Evolutionary conservation across 2,329 filamentous ascomycete genomes (phyloP), one percentile per base, ranked within the genome.

Genomic region (Arthroderma sp.): DNA sequence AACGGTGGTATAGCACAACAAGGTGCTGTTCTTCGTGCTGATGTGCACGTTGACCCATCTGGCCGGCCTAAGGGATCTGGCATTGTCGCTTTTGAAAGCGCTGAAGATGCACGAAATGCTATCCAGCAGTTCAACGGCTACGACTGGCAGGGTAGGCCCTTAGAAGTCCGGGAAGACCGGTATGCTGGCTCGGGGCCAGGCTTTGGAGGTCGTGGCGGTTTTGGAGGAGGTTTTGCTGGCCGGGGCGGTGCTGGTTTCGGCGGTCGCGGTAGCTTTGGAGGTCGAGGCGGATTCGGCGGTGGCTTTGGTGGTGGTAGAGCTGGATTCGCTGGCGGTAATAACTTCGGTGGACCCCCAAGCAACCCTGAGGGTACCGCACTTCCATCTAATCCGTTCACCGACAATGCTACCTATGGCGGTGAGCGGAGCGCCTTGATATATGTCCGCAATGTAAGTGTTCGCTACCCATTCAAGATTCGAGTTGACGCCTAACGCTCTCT

Each of bases 41-140:
- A 98, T 66, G 88, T 98, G 47, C 89, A 98, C 64, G 73, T 85
- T 49, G 85, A 88, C 44, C 85, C 85, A 8, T 89, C 94, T 58
- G 89, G 91, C 51, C 81, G 88, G 52, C 87, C 91, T 40, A 98
- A 96, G 71, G 91, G 91, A 44, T 94, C 91, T 42, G 91, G 91
- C 53, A 94, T 96, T 47, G 91, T 98, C 49, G 87, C 91, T 36
- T 98, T 95, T 62, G 91, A 98, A 63, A 89, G 81, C 47, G 79
- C 87, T 1, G 88, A 96, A 47, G 91, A 98, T 66, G 89, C 91
- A 36, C 85, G 87, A 53, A 94, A 87, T 59, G 91, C 91, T 22
- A 98, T 98, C 53, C 81, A 87, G 59, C 88, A 95, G 55, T 98
- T 96, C 73, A 95, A 96, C 61, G 91, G 91, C 47, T 96, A 94